Evolutionary conservation across 2,329 filamentous ascomycete species (phyloP).

Genomic region (Penicillium sp.): DNA sequence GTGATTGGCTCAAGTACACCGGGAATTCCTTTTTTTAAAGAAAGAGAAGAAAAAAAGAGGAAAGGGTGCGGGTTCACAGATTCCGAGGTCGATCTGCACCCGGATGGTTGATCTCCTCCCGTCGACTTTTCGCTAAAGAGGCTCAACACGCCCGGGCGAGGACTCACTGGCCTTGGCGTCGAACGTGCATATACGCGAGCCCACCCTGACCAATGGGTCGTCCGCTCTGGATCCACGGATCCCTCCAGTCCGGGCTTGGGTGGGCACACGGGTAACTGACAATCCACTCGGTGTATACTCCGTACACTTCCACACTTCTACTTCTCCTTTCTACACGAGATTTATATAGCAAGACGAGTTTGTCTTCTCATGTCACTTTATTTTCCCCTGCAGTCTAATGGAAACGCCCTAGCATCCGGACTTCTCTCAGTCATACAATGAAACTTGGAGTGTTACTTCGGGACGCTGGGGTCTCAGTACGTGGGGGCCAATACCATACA

Average conservation of each 20-base stretch:
- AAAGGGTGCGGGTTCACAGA: neutral
- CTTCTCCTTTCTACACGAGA: neutral
- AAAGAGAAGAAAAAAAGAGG: neutral
- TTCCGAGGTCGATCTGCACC: neutral
- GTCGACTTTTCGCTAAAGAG: conserved; percentile 1
- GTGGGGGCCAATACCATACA: neutral
- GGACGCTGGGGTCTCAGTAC: neutral
- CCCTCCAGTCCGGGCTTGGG: neutral
- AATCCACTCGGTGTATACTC: neutral
- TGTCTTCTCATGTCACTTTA: no score
- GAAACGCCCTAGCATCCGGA: no score
- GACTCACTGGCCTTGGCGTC: neutral
- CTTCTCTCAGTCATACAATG: no score
- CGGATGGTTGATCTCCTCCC: neutral
- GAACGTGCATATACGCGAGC: conserved; percentile 1
- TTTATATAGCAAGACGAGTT: no score
- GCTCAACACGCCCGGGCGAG: conserved; percentile 1
- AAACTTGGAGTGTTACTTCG: neutral
- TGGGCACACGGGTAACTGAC: neutral
- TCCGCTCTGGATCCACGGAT: neutral
- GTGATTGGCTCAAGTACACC: neutral
- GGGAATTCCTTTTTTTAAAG: no score
- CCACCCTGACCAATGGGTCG: neutral
- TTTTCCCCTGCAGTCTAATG: no score
- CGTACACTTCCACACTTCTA: neutral